Base-by-base conservation (phyloP, 208 protist genomes). In the Trypanosoma conorhini region DNA sequence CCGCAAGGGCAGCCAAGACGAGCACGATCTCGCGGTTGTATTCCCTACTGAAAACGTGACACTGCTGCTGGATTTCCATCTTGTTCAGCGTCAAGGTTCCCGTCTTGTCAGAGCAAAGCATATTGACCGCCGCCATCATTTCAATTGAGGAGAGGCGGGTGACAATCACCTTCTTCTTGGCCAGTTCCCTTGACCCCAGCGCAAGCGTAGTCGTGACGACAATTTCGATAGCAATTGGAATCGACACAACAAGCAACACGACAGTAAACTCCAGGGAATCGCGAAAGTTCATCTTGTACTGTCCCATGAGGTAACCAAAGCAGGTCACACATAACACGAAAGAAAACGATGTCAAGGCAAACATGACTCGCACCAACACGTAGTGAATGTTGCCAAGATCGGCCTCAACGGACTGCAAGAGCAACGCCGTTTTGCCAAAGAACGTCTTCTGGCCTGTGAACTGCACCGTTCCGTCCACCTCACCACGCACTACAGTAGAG, bases 41-140 rank as follows among this genome's bases (percentile, higher is more conserved):
- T 57, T 81, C 82, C 44, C 82, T 80, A 67, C 86, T 83, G 67
- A 89, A 92, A 24, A 80, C 80, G 70, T 88, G 86, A 72, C 83
- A 91, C 71, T 89, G 66, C 48, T 93, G 79, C 64, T 90, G 81
- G 55, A 97, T 86, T 64, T 93, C 86, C 77, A 97, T 93, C 85
- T 97, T 88, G 80, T 98, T 98, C 65, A 94, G 79, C 44, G 95
- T 98, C 67, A 98, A 80, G 28, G 96, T 98, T 33, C 95, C 96
- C 10, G 96, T 98, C 79, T 98, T 98, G 77, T 98, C 96, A 26
- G 88, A 97, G 81, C 95, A 98, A 46, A 97, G 87, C 65, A 77
- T 71, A 54, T 77, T 77, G 22, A 77, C 72, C 15, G 63, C 72
- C 19, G 72, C 55, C 72, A 96, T 86, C 80, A 92, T 89, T 76